Evolutionary conservation across 768 basidiomycete species (phyloP), one percentile per base, ranked within the genome.

Genomic region (Suillus subaureus): DNA sequence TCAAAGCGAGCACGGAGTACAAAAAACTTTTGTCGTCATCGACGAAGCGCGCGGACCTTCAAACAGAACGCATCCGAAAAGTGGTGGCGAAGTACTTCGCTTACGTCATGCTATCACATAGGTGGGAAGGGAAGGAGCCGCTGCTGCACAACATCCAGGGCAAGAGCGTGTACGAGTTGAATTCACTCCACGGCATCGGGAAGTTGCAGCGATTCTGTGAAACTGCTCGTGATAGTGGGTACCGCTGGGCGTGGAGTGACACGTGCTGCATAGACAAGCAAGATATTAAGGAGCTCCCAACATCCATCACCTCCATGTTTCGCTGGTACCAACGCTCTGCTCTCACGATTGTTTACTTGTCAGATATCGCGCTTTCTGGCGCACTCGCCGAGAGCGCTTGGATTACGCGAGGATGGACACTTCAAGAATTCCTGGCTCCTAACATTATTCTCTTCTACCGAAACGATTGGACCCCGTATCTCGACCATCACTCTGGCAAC

Each of bases 391-490:
- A 3, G 4, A 56, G 55, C 13, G 33, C 2, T 1, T 56, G 55
- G 55, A 56, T 35, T 12, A 35, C 21, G 2, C 33, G 55, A n/a
- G 55, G 55, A 35, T 56, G 55, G 55, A 56, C 55, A 33, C 18
- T 56, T 21, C 55, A 56, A 35, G 55, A 56, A 56, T 35, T 56
- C 13, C n/a, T 56, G n/a, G 55, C 55, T n/a, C 55, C 55, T 1
- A 35, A 56, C 12, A 15, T 35, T 3, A 35, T 56, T 35, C 21
- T 72, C 33, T 74, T 74, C 66, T 74, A 74, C 66, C 72, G 64
- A 54, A 70, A 62, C 52, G 23, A 21, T 7, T 74, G 73, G 73
- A 69, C 66, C 3, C 47, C 74, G 15, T 64, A 28, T 28, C 51
- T 52, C 9, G 51, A 52, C 28, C 0, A 52, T 28, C 26, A 16